These are phyloP conservation scores for Boletus smithii DNA, from an alignment of 1,284 basidiomycete species.

Conservation along the genomic window DNA sequence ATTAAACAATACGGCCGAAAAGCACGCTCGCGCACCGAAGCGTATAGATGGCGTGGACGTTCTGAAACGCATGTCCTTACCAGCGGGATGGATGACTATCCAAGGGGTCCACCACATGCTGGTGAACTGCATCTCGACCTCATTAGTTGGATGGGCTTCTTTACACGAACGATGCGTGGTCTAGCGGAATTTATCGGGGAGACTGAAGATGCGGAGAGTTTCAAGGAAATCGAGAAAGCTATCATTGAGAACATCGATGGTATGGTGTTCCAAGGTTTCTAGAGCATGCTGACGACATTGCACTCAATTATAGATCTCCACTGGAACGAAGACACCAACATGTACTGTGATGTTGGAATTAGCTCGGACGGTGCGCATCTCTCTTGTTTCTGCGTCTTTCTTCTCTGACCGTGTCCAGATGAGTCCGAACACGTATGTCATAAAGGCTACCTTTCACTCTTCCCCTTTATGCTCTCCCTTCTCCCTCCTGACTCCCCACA, in stretches of 20 bases:
- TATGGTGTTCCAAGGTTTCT: conserved; percentile 31
- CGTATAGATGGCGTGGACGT: conserved; percentile 92
- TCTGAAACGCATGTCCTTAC: conserved; percentile 85
- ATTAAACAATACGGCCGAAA: conserved; percentile 85
- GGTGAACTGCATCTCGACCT: conserved; percentile 93
- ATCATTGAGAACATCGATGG: conserved; percentile 87
- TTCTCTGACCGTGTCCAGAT: conserved; percentile 47
- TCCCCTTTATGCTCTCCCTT: conserved; percentile 84
- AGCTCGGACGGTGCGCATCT: conserved; percentile 66
- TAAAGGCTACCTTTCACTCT: conserved; percentile 88
- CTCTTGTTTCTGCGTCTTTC: conserved; percentile 13
- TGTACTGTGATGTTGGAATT: conserved; percentile 91
- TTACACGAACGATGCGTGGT: conserved; percentile 83
- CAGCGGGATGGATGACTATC: conserved; percentile 94
- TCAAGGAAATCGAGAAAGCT: conserved; percentile 71
- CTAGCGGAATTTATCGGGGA: conserved; percentile 83
- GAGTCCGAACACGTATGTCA: conserved; percentile 90
- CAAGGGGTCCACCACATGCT: conserved; percentile 79
- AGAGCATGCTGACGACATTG: conserved; percentile 4
- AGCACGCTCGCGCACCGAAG: conserved; percentile 83
- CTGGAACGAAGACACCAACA: conserved; percentile 84
- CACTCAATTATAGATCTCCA: conserved; percentile 66
- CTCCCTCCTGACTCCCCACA: conserved; percentile 74
- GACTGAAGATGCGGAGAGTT: conserved; percentile 75
- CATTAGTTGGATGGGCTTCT: conserved; percentile 94